phyloP scores from a whole-genome alignment of 106 monocot species.

The Allium cepa region DNA sequence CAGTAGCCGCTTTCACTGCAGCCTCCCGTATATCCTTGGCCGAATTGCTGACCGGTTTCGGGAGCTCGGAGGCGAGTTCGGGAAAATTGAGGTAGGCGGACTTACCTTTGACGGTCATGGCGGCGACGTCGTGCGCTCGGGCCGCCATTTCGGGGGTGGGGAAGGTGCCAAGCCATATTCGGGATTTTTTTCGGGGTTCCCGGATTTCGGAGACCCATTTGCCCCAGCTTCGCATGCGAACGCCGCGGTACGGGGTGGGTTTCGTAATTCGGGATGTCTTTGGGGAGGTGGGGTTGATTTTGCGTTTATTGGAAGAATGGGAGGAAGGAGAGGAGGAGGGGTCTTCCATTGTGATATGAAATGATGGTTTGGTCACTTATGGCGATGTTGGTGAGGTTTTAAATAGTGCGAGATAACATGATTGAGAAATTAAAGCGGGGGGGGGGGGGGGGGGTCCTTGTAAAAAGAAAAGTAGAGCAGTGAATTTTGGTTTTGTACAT shows the following conservation, averaged over 20 bases:
- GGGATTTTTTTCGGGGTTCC: slow-evolving; percentile 79
- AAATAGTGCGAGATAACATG: neutral
- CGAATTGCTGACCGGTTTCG: slow-evolving; percentile 50
- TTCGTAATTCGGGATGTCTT: slow-evolving; percentile 10
- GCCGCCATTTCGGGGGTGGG: slow-evolving; percentile 91
- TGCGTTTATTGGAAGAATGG: neutral
- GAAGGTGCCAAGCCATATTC: slow-evolving; percentile 93
- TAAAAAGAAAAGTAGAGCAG: too few species aligned
- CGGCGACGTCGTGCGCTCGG: slow-evolving; percentile 88
- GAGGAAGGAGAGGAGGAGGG: neutral
- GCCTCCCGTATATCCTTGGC: slow-evolving; percentile 90
- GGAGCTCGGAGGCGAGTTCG: slow-evolving; percentile 54
- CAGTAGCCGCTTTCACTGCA: slow-evolving; percentile 55
- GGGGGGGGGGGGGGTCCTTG: too few species aligned
- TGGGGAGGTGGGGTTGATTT: neutral
- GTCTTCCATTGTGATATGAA: slow-evolving; percentile 6
- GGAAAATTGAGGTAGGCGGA: slow-evolving; percentile 82
- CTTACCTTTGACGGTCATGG: slow-evolving; percentile 74
- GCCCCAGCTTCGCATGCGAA: slow-evolving; percentile 91
- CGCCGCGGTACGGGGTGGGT: slow-evolving; percentile 56
- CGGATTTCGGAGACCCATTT: slow-evolving; percentile 94
- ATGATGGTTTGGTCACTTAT: neutral
- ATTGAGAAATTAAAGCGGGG: too few species aligned
- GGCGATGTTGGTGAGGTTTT: neutral
- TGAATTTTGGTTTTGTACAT: too few species aligned